Evolutionary conservation across 352 stramenopile genomes (phyloP).

Genomic region (Poterioochromonas sp.): DNA sequence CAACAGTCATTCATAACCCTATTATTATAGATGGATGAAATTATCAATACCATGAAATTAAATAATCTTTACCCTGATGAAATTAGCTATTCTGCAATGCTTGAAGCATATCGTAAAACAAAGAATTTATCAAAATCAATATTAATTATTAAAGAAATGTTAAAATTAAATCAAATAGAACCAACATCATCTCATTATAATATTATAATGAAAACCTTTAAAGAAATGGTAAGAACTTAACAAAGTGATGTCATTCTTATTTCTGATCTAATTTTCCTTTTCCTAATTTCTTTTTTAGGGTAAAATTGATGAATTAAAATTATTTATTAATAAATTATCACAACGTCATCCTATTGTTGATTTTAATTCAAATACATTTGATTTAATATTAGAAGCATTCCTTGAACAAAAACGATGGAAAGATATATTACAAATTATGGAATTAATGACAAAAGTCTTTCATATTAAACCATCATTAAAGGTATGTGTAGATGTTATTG

Average conservation of each 20-base stretch:
- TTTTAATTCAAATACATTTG: background rate
- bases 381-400: background rate
- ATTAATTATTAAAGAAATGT: background rate
- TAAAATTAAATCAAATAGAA: background rate
- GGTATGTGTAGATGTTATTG: background rate
- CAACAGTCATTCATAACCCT: background rate
- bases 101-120: background rate
- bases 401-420: background rate
- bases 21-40: background rate
- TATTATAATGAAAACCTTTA: background rate
- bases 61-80: background rate
- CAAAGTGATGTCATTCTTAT: too few relatives aligned
- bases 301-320: too few relatives aligned
- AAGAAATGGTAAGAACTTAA: background rate
- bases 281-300: too few relatives aligned
- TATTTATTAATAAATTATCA: too few relatives aligned
- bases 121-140: background rate
- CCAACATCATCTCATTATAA: background rate
- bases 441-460: background rate
- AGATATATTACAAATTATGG: background rate
- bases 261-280: too few relatives aligned
- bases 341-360: too few relatives aligned
- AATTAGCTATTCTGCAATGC: background rate
- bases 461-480: background rate
- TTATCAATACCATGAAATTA: background rate